A percentile compares a stretch with the other conserved stretches of the same genome.
phyloP scores from a whole-genome alignment of 305 asterid species.

The Lippia alba region DNA sequence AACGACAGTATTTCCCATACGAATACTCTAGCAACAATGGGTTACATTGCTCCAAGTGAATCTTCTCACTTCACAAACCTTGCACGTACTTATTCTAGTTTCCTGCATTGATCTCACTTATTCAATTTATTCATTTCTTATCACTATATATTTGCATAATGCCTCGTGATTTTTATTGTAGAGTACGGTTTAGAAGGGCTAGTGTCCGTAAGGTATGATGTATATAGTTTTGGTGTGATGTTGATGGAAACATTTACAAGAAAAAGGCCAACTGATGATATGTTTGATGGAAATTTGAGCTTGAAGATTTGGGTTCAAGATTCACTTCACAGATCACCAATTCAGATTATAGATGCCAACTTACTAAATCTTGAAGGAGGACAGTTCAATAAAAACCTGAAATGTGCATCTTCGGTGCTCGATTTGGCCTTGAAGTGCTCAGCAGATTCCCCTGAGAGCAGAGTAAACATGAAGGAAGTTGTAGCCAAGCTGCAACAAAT shows the following conservation, averaged over 20 bases:
- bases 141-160: not conserved
- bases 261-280: constrained; percentile 20
- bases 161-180: not conserved
- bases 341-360: constrained; percentile 13
- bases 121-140: not conserved
- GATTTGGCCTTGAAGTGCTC: too few species aligned
- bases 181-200: constrained; percentile 37
- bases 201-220: constrained; percentile 31
- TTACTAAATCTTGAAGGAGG: constrained; percentile 2
- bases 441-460: constrained; percentile 15
- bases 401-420: constrained; percentile 5
- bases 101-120: not conserved
- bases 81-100: not conserved
- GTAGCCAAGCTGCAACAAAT: constrained; percentile 19
- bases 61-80: not conserved
- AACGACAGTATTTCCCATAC: too few species aligned
- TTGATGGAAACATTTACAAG: constrained; percentile 22
- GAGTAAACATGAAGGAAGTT: constrained; percentile 26
- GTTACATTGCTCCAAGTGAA: constrained; percentile 38
- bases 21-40: constrained; percentile 37
- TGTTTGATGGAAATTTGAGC: constrained; percentile 16
- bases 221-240: constrained; percentile 16
- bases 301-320: constrained; percentile 20
- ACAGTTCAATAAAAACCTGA: not conserved
- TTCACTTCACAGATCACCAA: constrained; percentile 1